Evolutionary conservation across 345 rosid genomes (phyloP).

Genomic region (Acer campestre): DNA sequence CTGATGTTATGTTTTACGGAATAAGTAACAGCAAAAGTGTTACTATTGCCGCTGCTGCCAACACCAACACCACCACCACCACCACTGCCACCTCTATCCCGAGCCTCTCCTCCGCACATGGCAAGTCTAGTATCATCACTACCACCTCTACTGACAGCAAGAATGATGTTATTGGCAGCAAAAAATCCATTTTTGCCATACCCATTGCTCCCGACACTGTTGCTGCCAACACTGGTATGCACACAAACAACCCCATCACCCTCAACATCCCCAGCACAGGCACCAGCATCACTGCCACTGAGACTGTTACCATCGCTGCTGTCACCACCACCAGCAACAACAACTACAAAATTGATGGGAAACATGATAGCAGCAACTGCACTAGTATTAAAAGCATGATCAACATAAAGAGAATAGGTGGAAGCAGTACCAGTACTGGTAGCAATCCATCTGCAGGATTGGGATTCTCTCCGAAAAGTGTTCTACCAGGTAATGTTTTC

Average conservation of each 20-base stretch:
- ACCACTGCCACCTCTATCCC: neutral
- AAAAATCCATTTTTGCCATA: conserved; percentile 1
- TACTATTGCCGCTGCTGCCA: conserved; percentile 10
- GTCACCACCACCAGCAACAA: neutral
- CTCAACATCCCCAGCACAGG: neutral
- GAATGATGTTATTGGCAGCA: conserved; percentile 5
- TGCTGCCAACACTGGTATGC: neutral
- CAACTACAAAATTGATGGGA: conserved; percentile 21
- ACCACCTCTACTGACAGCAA: neutral
- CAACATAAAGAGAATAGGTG: conserved; percentile 16
- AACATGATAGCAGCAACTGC: conserved; percentile 23
- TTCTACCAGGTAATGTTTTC: conserved; percentile 55
- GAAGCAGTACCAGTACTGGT: conserved; percentile 14
- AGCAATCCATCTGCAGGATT: conserved; percentile 30
- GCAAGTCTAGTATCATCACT: neutral
- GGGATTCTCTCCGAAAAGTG: conserved; percentile 58
- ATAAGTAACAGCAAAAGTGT: neutral
- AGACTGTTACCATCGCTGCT: neutral
- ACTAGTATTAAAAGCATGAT: conserved; percentile 12
- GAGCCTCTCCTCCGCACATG: neutral
- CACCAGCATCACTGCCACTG: conserved; percentile 13
- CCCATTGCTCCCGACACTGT: neutral
- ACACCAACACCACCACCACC: neutral
- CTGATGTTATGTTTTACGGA: neutral
- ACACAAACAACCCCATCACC: neutral